Conservation (phyloP, 768 basidiomycete genomes). For the Mycena chlorophos region DNA sequence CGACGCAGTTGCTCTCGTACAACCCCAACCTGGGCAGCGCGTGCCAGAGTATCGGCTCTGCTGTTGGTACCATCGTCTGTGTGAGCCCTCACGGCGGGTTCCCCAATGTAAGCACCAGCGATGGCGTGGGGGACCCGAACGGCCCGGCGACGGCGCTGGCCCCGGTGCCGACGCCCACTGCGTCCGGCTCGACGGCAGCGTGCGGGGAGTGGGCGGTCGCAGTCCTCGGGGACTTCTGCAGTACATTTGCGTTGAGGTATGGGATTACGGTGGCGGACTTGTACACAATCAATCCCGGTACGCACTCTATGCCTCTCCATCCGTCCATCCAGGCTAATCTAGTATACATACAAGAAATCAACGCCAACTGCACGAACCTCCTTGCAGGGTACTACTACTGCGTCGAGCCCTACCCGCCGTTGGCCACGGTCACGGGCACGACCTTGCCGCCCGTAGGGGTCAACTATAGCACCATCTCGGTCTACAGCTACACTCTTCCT, state of each 20-base stretch:
- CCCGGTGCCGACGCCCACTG: slow-evolving; percentile 24
- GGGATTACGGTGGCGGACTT: slow-evolving; percentile 25
- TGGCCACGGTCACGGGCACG: slow-evolving; percentile 10
- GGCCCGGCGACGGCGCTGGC: slow-evolving; percentile 21
- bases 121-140: no score
- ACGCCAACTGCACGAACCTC: slow-evolving; percentile 28
- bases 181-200: slow-evolving; percentile 23
- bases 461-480: slow-evolving; percentile 4
- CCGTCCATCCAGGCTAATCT: background rate
- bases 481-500: slow-evolving; percentile 8
- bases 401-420: slow-evolving; percentile 27
- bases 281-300: slow-evolving; percentile 26
- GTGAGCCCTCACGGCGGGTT: slow-evolving; percentile 24
- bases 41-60: slow-evolving; percentile 18
- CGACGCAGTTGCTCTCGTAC: slow-evolving; percentile 17
- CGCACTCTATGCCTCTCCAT: background rate
- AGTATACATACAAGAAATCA: slow-evolving; percentile 19
- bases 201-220: slow-evolving; percentile 28
- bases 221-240: slow-evolving; percentile 23
- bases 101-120: slow-evolving; percentile 7
- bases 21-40: slow-evolving; percentile 20
- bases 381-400: slow-evolving; percentile 27
- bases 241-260: slow-evolving; percentile 15
- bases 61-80: slow-evolving; percentile 18
- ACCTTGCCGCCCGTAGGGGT: slow-evolving; percentile 6